Conservation (phyloP, 768 basidiomycete species). For the Mycena alexandri region DNA sequence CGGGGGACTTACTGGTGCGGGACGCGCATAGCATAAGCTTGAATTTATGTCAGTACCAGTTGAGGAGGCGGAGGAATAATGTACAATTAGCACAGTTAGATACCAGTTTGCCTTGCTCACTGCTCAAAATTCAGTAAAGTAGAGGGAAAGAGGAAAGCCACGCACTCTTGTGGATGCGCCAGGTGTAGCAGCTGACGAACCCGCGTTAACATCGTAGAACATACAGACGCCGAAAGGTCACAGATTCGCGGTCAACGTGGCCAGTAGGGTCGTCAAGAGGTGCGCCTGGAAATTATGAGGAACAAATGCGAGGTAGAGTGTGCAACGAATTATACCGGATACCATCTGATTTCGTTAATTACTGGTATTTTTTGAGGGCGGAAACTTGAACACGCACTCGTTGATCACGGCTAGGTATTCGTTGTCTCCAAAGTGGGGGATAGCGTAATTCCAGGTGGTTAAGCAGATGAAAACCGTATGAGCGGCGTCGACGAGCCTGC, state of each 20-base stretch:
- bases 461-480: constrained; percentile 25
- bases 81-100: constrained; percentile 16
- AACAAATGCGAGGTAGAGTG: constrained; percentile 6
- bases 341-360: constrained; percentile 9
- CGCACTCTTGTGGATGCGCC: constrained; percentile 24
- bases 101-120: constrained; percentile 28
- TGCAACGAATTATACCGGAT: constrained; percentile 16
- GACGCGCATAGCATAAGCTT: constrained; percentile 17
- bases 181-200: constrained; percentile 23
- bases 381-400: constrained; percentile 15
- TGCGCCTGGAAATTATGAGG: constrained; percentile 20
- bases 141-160: neutral
- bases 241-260: constrained; percentile 20
- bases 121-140: neutral
- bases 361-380: neutral
- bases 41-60: constrained; percentile 9
- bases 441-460: constrained; percentile 19
- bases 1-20: constrained; percentile 6
- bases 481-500: constrained; percentile 18
- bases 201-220: neutral
- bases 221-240: constrained; percentile 7
- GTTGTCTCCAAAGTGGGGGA: constrained; percentile 9
- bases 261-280: constrained; percentile 8
- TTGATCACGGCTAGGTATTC: neutral
- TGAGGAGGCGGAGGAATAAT: neutral